These are phyloP conservation scores for Metarhizium sp. DNA, from an alignment of 2,329 filamentous ascomycete genomes.

Conservation along the genomic window DNA sequence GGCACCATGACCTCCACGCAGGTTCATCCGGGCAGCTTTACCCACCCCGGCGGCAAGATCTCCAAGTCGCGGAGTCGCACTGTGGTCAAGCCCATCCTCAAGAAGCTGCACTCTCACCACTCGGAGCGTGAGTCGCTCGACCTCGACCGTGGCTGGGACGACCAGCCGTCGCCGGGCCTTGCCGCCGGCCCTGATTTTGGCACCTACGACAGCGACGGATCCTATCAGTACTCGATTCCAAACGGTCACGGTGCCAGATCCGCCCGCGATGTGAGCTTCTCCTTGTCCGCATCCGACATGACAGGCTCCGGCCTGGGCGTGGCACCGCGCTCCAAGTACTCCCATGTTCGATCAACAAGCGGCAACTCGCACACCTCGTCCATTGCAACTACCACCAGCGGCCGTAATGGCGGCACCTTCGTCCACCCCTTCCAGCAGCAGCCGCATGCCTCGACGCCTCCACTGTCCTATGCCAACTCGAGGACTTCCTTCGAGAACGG, in stretches of 20 bases:
- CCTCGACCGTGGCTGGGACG: constrained; percentile 49
- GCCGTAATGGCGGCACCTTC: constrained; percentile 38
- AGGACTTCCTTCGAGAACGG: constrained; percentile 39
- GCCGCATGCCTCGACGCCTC: constrained; percentile 50
- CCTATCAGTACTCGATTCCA: constrained; percentile 9
- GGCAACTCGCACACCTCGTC: constrained; percentile 45
- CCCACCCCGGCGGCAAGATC: constrained; percentile 17
- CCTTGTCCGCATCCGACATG: constrained; percentile 26
- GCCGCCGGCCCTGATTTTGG: constrained; percentile 14
- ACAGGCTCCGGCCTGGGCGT: constrained; percentile 9
- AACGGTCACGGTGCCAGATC: constrained; percentile 8
- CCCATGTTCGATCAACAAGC: constrained; percentile 50
- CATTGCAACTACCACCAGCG: constrained; percentile 44
- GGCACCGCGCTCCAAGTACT: constrained; percentile 26
- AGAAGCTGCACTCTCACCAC: constrained; percentile 36
- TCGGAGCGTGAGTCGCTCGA: constrained; percentile 54
- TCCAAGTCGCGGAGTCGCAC: constrained; percentile 38
- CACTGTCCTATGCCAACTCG: constrained; percentile 49
- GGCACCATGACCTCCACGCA: constrained; percentile 23
- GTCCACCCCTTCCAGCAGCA: constrained; percentile 58
- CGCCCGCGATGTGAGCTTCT: constrained; percentile 36
- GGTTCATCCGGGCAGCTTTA: constrained; percentile 9
- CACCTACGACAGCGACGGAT: constrained; percentile 16
- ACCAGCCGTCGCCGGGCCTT: constrained; percentile 27
- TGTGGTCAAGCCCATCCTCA: constrained; percentile 52